A percentile compares a stretch with the other conserved stretches of the same genome.
These are phyloP conservation scores for Tylopilus intermedius DNA, from an alignment of 768 basidiomycete species.

Conservation along the genomic window DNA sequence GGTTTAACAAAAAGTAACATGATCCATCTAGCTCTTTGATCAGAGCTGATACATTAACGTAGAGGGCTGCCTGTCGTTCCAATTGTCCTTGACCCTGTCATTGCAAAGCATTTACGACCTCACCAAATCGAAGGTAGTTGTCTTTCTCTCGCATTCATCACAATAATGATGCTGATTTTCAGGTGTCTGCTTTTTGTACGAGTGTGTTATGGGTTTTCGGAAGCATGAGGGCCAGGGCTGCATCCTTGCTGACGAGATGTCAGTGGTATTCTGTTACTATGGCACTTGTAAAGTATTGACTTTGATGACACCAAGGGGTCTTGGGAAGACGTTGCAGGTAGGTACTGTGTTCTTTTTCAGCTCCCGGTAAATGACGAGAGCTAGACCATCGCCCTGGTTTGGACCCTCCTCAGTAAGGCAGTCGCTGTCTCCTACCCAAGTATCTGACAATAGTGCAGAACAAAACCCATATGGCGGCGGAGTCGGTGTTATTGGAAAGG, in stretches of 20 bases:
- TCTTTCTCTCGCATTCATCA: slow-evolving; percentile 1
- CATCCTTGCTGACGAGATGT: slow-evolving; percentile 98
- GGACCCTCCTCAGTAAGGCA: slow-evolving; percentile 84
- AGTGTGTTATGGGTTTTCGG: slow-evolving; percentile 90
- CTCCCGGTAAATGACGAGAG: slow-evolving; percentile 7
- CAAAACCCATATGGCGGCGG: slow-evolving; percentile 74
- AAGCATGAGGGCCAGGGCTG: slow-evolving; percentile 90
- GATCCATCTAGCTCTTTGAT: slow-evolving; percentile 4
- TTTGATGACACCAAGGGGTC: slow-evolving; percentile 56
- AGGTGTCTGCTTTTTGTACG: slow-evolving; percentile 90
- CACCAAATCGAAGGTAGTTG: slow-evolving; percentile 83
- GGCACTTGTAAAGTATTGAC: slow-evolving; percentile 7
- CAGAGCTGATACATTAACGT: slow-evolving; percentile 1
- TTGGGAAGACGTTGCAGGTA: slow-evolving; percentile 93
- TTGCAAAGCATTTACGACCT: slow-evolving; percentile 69
- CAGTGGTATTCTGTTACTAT: slow-evolving; percentile 6
- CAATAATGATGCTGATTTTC: slow-evolving; percentile 3
- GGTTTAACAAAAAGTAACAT: slow-evolving; percentile 64
- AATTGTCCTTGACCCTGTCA: slow-evolving; percentile 88
- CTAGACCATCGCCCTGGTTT: slow-evolving; percentile 81
- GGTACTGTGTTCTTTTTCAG: slow-evolving; percentile 2
- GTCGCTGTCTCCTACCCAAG: neutral
- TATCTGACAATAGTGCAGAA: slow-evolving; percentile 39
- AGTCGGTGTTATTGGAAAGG: slow-evolving; percentile 63
- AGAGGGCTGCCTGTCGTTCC: slow-evolving; percentile 65